Conservation (phyloP, 73 alveolate species). For the Symbiodinium pilosum region DNA sequence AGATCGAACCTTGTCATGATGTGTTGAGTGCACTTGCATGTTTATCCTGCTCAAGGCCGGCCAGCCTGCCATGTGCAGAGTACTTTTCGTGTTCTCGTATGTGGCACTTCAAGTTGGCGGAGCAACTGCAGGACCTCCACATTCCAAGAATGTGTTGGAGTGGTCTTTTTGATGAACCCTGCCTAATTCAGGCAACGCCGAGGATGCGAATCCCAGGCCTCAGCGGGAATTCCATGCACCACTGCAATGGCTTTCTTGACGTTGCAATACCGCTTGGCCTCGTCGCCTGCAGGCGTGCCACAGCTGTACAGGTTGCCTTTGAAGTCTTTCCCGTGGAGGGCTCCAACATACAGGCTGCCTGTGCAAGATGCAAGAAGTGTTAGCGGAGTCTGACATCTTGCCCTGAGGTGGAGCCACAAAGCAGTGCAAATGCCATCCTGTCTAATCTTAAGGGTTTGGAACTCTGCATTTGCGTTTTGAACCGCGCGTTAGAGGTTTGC, state of each 20-base stretch:
- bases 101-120: background rate
- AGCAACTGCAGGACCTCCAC: background rate
- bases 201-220: background rate
- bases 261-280: too few relatives aligned
- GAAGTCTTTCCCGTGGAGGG: slow-evolving; percentile 67
- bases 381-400: background rate
- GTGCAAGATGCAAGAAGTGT: background rate
- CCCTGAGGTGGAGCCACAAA: background rate
- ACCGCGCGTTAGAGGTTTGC: background rate
- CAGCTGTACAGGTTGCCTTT: slow-evolving; percentile 75
- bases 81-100: background rate
- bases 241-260: background rate
- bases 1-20: background rate
- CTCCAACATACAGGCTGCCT: slow-evolving; percentile 34
- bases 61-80: background rate
- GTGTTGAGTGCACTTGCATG: background rate
- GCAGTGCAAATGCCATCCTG: background rate
- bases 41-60: background rate
- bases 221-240: too few relatives aligned
- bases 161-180: too few relatives aligned
- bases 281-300: slow-evolving; percentile 30
- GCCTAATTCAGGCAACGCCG: slow-evolving; percentile 5
- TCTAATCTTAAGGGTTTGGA: background rate
- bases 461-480: background rate
- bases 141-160: too few relatives aligned